Evolutionary conservation across 78 protist genomes (phyloP).

Genomic region (slime mould (Dictyostelium discoideum)): dicty_2.7 NC_007089.4:5626001-5626500

Average conservation of each 20-base stretch:
- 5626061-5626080: conserved; percentile 92
- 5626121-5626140: conserved; percentile 90
- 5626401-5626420: background rate
- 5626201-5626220: conserved; percentile 90
- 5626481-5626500: no score
- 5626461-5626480: background rate
- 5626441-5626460: background rate
- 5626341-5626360: background rate
- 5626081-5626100: conserved; percentile 93
- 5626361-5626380: background rate
- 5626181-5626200: conserved; percentile 88
- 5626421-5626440: background rate
- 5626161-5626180: conserved; percentile 90
- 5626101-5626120: conserved; percentile 91
- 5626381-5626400: background rate
- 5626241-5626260: conserved; percentile 71
- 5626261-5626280: conserved; percentile 85
- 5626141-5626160: conserved; percentile 56
- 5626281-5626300: background rate
- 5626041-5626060: conserved; percentile 72
- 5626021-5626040: conserved; percentile 66
- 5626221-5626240: conserved; percentile 83
- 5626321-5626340: conserved; percentile 4
- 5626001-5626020: background rate
- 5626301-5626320: background rate